These are phyloP conservation scores for Ophiostoma himal-ulmi DNA, from an alignment of 2,329 filamentous ascomycete genomes.

Conservation along the genomic window DNA sequence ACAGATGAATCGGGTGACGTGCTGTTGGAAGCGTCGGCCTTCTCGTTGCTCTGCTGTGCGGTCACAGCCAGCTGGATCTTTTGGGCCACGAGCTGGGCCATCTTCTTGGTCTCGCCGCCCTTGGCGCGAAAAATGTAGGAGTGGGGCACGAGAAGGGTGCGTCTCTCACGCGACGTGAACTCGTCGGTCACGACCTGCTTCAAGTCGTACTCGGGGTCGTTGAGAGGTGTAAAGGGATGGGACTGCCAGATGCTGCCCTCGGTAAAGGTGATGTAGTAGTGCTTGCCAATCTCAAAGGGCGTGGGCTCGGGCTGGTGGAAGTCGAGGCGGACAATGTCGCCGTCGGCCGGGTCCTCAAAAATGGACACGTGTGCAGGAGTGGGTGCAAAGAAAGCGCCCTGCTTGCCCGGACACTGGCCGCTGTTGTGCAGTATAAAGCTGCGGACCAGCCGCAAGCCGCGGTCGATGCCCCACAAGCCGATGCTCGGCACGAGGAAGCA, in stretches of 20 bases:
- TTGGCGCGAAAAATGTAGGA: slow-evolving; percentile 55
- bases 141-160: slow-evolving; percentile 37
- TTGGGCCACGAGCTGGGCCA: slow-evolving; percentile 42
- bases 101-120: slow-evolving; percentile 52
- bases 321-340: slow-evolving; percentile 58
- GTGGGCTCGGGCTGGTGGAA: slow-evolving; percentile 48
- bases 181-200: slow-evolving; percentile 32
- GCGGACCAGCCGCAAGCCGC: slow-evolving; percentile 52
- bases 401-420: slow-evolving; percentile 31
- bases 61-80: slow-evolving; percentile 29
- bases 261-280: slow-evolving; percentile 65
- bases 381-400: slow-evolving; percentile 18
- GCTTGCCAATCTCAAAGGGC: slow-evolving; percentile 59
- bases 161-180: slow-evolving; percentile 18
- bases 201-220: slow-evolving; percentile 37
- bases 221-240: slow-evolving; percentile 63
- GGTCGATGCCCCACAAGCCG: slow-evolving; percentile 59
- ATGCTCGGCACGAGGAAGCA: slow-evolving; percentile 65
- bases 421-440: slow-evolving; percentile 54
- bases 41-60: background rate
- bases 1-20: background rate
- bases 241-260: slow-evolving; percentile 64
- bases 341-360: slow-evolving; percentile 34
- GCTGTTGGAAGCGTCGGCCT: background rate
- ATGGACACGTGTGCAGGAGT: slow-evolving; percentile 3